Evolutionary conservation across 2,329 filamentous ascomycete genomes (phyloP).

Genomic region (Venturia asperata): DNA sequence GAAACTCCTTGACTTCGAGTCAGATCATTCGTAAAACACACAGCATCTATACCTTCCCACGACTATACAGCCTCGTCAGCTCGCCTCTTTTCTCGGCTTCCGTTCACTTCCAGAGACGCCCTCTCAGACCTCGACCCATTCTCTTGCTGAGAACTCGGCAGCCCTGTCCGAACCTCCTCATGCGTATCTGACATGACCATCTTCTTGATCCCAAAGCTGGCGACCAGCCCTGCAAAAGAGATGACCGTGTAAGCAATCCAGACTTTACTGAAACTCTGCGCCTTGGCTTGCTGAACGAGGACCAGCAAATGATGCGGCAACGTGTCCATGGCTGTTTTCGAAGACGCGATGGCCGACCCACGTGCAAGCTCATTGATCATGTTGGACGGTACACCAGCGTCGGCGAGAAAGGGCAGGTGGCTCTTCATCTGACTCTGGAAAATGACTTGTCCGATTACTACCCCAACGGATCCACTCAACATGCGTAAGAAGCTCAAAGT

Average conservation of each 20-base stretch:
- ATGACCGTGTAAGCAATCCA: slow-evolving; percentile 46
- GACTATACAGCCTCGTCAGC: background rate
- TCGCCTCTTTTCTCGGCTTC: background rate
- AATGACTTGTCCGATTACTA: slow-evolving; percentile 64
- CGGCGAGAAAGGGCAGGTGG: slow-evolving; percentile 43
- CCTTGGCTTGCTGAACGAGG: slow-evolving; percentile 38
- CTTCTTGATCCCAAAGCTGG: slow-evolving; percentile 31
- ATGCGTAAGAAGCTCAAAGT: slow-evolving; percentile 58
- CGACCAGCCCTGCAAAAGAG: slow-evolving; percentile 30
- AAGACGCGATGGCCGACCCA: slow-evolving; percentile 36
- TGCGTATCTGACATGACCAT: slow-evolving; percentile 24
- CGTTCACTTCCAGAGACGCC: background rate
- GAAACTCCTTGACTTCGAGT: background rate
- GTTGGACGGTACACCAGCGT: slow-evolving; percentile 43
- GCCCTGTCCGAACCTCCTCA: slow-evolving; percentile 14
- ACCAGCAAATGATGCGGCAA: slow-evolving; percentile 29
- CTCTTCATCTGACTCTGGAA: slow-evolving; percentile 63
- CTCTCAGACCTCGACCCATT: background rate
- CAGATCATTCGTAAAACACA: background rate
- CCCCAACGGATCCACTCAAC: slow-evolving; percentile 55
- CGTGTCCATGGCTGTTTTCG: slow-evolving; percentile 51
- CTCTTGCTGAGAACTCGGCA: background rate
- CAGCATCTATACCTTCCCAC: background rate
- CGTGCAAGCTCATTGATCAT: slow-evolving; percentile 28
- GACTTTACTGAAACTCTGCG: slow-evolving; percentile 39